These are phyloP conservation scores for Heterobasidion irregulare DNA, from an alignment of 1,284 basidiomycete species.

Conservation along the genomic window DNA sequence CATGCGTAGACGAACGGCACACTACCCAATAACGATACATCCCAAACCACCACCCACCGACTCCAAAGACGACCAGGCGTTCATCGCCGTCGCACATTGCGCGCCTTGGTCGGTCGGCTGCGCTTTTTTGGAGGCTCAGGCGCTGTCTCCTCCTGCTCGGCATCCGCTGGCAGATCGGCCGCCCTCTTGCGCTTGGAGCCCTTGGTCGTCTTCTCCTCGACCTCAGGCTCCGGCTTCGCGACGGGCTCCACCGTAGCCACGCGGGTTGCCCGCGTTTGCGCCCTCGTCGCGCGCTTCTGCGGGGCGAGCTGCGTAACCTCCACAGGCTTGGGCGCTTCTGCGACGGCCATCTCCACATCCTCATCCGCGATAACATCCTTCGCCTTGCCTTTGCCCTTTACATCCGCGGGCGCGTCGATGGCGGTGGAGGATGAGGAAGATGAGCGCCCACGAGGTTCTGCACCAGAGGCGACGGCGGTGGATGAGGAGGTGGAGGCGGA, in stretches of 20 bases:
- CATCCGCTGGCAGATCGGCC: background rate
- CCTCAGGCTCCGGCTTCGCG: background rate
- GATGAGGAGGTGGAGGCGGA: constrained; percentile 12
- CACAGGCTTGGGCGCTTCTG: background rate
- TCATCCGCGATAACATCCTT: background rate
- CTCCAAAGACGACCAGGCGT: background rate
- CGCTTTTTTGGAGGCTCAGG: background rate
- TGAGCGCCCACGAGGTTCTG: constrained; percentile 6
- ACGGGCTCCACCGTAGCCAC: background rate
- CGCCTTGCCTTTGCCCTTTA: constrained; percentile 10
- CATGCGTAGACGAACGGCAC: background rate
- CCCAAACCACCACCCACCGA: background rate
- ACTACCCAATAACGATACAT: background rate
- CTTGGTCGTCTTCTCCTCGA: background rate
- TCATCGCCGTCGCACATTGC: background rate
- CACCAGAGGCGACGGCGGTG: constrained; percentile 9
- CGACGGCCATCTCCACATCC: background rate
- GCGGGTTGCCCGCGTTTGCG: background rate
- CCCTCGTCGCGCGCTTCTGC: background rate
- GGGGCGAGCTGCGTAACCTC: background rate
- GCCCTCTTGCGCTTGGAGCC: background rate
- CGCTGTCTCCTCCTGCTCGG: background rate
- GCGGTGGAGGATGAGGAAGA: constrained; percentile 9
- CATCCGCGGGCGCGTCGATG: constrained; percentile 3
- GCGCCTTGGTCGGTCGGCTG: background rate